phyloP scores from a whole-genome alignment of 306 rosid species.

The Dryas drummondii region DNA sequence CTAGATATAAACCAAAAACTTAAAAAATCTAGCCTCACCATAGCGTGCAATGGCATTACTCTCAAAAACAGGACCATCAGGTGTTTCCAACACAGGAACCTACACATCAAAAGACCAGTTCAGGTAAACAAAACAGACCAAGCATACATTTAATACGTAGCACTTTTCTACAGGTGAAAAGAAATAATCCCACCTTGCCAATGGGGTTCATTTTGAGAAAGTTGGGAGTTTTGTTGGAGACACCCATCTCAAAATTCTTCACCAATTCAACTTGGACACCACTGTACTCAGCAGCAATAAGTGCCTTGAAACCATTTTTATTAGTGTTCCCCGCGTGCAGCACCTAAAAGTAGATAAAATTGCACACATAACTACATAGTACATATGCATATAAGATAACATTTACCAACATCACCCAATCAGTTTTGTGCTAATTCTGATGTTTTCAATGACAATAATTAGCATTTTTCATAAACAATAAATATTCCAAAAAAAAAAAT shows the following conservation, averaged over 20 bases:
- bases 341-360: slow-evolving; percentile 37
- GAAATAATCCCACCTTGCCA: slow-evolving; percentile 50
- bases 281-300: slow-evolving; percentile 59
- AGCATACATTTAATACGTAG: neutral
- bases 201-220: slow-evolving; percentile 78
- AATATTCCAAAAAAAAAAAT: neutral
- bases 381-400: neutral
- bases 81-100: slow-evolving; percentile 80
- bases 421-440: neutral
- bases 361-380: neutral
- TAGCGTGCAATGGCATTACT: slow-evolving; percentile 85
- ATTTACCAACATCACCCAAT: neutral
- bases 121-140: neutral
- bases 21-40: slow-evolving; percentile 37
- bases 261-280: slow-evolving; percentile 55
- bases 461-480: neutral
- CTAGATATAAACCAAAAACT: neutral
- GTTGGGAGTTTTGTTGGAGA: slow-evolving; percentile 60
- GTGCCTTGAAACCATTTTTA: slow-evolving; percentile 62
- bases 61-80: slow-evolving; percentile 69
- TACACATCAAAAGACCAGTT: slow-evolving; percentile 21
- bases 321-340: slow-evolving; percentile 45
- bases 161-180: neutral
- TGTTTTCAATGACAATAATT: neutral
- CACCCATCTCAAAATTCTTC: slow-evolving; percentile 63